Percentiles rank a stretch among this genome's conserved stretches.
Conservation (phyloP, 768 basidiomycete species). For the Boletus reticulatus region DNA sequence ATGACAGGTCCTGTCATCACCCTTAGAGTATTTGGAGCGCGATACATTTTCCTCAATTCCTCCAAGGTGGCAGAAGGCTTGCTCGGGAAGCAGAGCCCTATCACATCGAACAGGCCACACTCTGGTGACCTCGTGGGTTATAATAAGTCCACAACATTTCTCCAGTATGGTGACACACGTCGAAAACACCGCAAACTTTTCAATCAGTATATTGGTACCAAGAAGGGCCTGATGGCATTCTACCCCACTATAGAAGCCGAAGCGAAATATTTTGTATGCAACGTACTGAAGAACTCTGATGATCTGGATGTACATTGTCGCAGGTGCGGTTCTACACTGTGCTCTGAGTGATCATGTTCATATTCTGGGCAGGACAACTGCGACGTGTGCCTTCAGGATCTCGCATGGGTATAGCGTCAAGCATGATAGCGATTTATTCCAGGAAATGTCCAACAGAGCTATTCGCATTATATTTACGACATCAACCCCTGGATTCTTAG, state of each 20-base stretch:
- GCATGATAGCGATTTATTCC: slow-evolving; percentile 31
- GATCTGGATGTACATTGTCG: background rate
- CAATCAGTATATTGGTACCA: slow-evolving; percentile 1
- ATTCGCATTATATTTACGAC: slow-evolving; percentile 3
- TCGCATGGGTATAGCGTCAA: slow-evolving; percentile 36
- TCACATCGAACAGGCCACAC: slow-evolving; percentile 1
- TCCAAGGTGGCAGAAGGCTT: slow-evolving; percentile 29
- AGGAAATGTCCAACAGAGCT: slow-evolving; percentile 27
- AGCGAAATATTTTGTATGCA: background rate
- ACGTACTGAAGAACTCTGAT: background rate
- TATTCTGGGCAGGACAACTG: slow-evolving; percentile 27
- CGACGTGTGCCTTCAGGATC: slow-evolving; percentile 30
- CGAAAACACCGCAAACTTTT: slow-evolving; percentile 6
- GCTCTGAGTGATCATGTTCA: background rate
- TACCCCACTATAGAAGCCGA: slow-evolving; percentile 1
- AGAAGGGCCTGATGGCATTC: background rate
- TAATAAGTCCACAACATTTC: background rate
- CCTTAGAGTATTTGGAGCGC: slow-evolving; percentile 37
- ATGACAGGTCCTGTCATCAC: slow-evolving; percentile 2
- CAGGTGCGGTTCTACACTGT: background rate
- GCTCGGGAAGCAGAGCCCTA: slow-evolving; percentile 8
- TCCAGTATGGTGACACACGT: slow-evolving; percentile 4
- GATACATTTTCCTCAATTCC: slow-evolving; percentile 49
- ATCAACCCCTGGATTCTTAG: slow-evolving; percentile 2
- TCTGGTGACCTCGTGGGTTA: slow-evolving; percentile 20